Conservation (phyloP, 306 rosid species). For the Carpinus viminea region DNA sequence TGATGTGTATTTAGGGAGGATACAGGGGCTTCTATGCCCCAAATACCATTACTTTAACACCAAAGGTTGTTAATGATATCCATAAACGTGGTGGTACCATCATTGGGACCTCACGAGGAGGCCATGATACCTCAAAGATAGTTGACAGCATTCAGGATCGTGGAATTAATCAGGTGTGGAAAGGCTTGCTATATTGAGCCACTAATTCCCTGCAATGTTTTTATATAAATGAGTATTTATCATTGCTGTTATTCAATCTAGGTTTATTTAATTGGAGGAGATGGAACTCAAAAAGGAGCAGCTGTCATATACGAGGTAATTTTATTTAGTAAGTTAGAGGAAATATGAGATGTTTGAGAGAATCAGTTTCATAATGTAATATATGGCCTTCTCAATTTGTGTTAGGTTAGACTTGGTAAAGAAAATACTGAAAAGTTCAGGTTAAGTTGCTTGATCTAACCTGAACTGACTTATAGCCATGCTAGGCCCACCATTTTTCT, state of each 20-base stretch:
- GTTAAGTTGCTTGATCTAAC: neutral
- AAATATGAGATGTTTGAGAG: neutral
- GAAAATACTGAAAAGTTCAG: neutral
- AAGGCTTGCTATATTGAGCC: neutral
- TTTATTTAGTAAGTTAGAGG: neutral
- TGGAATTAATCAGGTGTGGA: constrained; percentile 45
- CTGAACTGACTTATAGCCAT: neutral
- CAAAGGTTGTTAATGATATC: constrained; percentile 47
- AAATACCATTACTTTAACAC: constrained; percentile 44
- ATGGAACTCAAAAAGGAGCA: constrained; percentile 57
- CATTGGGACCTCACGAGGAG: constrained; percentile 53
- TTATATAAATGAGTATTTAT: neutral
- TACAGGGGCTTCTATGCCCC: constrained; percentile 48
- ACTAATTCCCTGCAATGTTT: neutral
- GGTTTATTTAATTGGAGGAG: constrained; percentile 56
- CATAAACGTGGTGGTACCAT: constrained; percentile 62
- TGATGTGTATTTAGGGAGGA: constrained; percentile 39
- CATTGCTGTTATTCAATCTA: constrained; percentile 17
- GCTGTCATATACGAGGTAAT: constrained; percentile 48
- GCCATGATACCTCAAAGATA: constrained; percentile 48
- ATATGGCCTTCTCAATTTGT: neutral
- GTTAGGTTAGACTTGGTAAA: neutral
- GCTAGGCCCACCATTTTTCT: neutral
- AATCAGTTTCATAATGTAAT: neutral
- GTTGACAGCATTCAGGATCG: constrained; percentile 62